Evolutionary conservation across 345 rosid genomes (phyloP).

Genomic region (Populus simonii): DNA sequence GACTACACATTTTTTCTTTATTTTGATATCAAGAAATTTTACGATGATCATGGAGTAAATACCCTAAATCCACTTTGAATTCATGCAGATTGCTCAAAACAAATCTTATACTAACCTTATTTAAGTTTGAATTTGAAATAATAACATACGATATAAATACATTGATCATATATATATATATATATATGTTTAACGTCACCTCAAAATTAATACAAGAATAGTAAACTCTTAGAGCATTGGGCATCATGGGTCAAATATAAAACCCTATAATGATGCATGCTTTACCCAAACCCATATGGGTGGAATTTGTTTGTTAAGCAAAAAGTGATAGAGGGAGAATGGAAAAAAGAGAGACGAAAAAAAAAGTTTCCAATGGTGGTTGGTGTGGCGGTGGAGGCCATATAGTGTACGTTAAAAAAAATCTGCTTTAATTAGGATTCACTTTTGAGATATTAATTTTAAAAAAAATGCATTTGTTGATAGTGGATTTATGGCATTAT

Average conservation of each 20-base stretch:
- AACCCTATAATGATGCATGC: not conserved
- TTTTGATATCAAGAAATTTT: no score
- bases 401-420: not conserved
- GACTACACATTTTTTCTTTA: not conserved
- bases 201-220: not conserved
- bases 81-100: no score
- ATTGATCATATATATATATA: no score
- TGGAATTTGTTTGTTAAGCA: not conserved
- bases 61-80: no score
- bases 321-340: not conserved
- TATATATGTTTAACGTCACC: not conserved
- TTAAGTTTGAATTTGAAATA: no score
- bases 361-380: not conserved
- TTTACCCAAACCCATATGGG: not conserved
- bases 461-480: not conserved
- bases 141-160: not conserved
- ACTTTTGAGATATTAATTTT: not conserved
- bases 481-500: not conserved
- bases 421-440: not conserved
- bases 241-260: not conserved
- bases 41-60: no score
- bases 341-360: no score
- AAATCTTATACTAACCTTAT: no score
- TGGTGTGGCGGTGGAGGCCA: not conserved
- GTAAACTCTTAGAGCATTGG: not conserved